Evolutionary conservation across 2,329 filamentous ascomycete genomes (phyloP), one percentile per base, ranked within the genome.

Genomic region (Talaromyces sp.): DNA sequence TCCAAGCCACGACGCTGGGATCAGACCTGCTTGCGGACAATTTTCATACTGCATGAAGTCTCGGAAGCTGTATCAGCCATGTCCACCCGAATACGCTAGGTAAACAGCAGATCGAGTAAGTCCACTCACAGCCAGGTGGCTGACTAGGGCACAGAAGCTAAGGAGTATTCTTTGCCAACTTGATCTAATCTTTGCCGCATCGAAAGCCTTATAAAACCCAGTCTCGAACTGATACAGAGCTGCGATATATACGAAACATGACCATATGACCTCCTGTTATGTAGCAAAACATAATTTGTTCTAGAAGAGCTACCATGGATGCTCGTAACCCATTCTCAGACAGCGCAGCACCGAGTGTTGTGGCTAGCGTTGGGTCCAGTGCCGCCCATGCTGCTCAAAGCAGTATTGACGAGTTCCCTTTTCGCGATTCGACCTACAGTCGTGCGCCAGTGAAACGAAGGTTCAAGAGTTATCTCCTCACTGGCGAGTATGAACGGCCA

Each of bases 401-500:
- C 40, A 57, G 60, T 44, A 48, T 62, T 55, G 25, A 18, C 8
- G 59, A 56, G 12, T 46, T 56, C 2, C 39, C 52, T 25, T 21
- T 61, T 11, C 60, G 52, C 50, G 28, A 62, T 33, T 58, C 52
- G 1, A 50, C 28, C 31, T 39, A 48, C 33, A 35, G 39, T 58
- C 60, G 60, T 50, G 52, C 58, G 5, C 40, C 58, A n/a, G 39
- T 60, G n/a, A 61, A 61, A 50, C 58, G 58, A n/a, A 61, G 54
- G n/a, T 64, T 61, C n/a, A 61, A 48, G 62, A 61, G 39, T 42
- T 64, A 64, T 46, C 57, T 59, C 18, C 35, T 63, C 12, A 59
- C 39, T n/a, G 62, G 62, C 37, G 62, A 63, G 31, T 63, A 63
- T 48, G 62, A 63, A 56, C 46, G 58, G 21, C 62, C 62, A 9